These are phyloP conservation scores for Kernera saxatilis DNA, from an alignment of 345 rosid genomes.

Conservation along the genomic window DNA sequence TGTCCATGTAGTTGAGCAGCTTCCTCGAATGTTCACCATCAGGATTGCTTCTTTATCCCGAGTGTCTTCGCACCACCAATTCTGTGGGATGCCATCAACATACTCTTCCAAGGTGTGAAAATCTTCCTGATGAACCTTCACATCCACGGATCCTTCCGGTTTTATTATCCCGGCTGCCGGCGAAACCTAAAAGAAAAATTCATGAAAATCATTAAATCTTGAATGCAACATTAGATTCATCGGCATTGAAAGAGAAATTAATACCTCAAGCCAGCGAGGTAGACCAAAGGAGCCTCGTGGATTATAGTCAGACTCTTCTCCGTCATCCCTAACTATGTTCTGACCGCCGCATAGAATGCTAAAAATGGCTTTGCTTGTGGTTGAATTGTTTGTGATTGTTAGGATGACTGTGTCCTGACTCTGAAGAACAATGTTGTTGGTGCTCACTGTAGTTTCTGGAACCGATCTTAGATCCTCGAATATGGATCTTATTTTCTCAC, in stretches of 20 bases:
- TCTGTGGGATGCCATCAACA: slow-evolving; percentile 84
- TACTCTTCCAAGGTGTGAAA: slow-evolving; percentile 60
- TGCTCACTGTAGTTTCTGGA: slow-evolving; percentile 65
- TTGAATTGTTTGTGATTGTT: slow-evolving; percentile 60
- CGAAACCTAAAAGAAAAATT: slow-evolving; percentile 39
- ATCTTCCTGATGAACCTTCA: slow-evolving; percentile 77
- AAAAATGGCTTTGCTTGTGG: slow-evolving; percentile 46
- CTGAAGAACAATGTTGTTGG: slow-evolving; percentile 58
- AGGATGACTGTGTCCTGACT: slow-evolving; percentile 69
- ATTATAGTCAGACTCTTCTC: slow-evolving; percentile 40
- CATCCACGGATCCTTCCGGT: slow-evolving; percentile 51
- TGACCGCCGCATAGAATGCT: slow-evolving; percentile 61
- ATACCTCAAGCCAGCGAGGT: slow-evolving; percentile 98
- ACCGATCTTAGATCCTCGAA: slow-evolving; percentile 47
- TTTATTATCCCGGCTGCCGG: slow-evolving; percentile 76
- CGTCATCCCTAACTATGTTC: slow-evolving; percentile 51
- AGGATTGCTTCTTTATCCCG: slow-evolving; percentile 74
- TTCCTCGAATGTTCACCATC: slow-evolving; percentile 52
- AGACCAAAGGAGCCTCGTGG: slow-evolving; percentile 71
- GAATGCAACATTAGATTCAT: neutral
- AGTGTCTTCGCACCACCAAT: slow-evolving; percentile 93
- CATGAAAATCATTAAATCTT: neutral
- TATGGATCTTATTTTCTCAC: slow-evolving; percentile 47
- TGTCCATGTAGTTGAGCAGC: slow-evolving; percentile 45
- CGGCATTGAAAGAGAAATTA: neutral